phyloP scores from a whole-genome alignment of 2,329 filamentous ascomycete species.

The Trichocomaceae sp. region DNA sequence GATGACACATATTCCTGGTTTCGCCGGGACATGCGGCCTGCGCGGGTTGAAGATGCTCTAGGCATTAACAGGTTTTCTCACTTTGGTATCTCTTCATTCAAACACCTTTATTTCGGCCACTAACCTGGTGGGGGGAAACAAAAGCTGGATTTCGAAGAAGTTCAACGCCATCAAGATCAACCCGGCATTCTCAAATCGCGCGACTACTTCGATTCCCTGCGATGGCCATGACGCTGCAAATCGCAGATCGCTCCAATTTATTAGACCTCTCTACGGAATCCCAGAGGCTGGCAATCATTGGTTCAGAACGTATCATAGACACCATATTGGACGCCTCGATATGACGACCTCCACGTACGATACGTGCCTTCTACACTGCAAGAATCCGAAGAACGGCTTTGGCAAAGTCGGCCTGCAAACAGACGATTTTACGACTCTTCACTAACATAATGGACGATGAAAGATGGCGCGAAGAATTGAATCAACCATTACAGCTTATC shows the following conservation, averaged over 20 bases:
- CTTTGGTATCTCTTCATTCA: too few relatives aligned
- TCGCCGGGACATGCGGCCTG: too few relatives aligned
- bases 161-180: constrained; percentile 46
- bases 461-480: too few relatives aligned
- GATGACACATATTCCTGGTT: too few relatives aligned
- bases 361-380: background rate
- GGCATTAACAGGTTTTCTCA: too few relatives aligned
- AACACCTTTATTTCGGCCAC: too few relatives aligned
- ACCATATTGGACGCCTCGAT: background rate
- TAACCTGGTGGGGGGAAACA: too few relatives aligned
- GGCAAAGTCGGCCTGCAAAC: background rate
- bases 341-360: background rate
- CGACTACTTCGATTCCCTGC: constrained; percentile 74
- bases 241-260: too few relatives aligned
- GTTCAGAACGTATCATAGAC: background rate
- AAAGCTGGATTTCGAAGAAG: constrained; percentile 39
- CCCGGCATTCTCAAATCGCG: constrained; percentile 65
- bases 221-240: too few relatives aligned
- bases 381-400: background rate
- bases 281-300: constrained; percentile 1
- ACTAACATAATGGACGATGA: too few relatives aligned
- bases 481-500: too few relatives aligned
- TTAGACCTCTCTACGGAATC: background rate
- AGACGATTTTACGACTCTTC: background rate
- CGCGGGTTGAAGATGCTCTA: too few relatives aligned